Base-by-base conservation (phyloP, 106 monocot genomes). In the Gastrodia elata region DNA sequence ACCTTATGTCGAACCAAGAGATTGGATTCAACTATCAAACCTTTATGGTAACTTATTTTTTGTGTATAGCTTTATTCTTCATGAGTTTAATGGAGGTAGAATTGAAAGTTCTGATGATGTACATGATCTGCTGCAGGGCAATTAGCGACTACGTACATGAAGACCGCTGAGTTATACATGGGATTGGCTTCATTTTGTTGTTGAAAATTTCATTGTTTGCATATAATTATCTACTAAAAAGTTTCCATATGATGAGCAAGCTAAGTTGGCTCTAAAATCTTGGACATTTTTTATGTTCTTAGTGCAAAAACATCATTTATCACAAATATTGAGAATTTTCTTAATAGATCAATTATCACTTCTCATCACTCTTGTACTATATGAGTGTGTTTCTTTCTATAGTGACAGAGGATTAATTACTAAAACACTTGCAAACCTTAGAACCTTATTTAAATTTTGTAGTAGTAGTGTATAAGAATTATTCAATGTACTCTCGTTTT, bases 1-100 rank as follows among this genome's bases (percentile, higher is more conserved):
- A 82, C 14, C 75, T 80, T 74, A 76, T 58, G 26, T 84, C 79
- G 77, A 84, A 61, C 39, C 82, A 83, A 65, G 84, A 82, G 38
- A 20, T 34, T 52, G 67, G 67, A 18, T 79, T 75, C 68, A 81
- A 81, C 39, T 81, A 83, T 48, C 83, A 79, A 32, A 36, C 43
- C 75, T 84, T 24, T 69, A 79, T 55, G 86, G 86, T 84, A 74
- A 27, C 58, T 15, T 52, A n/a, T n/a, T n/a, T n/a, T n/a, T n/a
- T n/a, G 14, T 35, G 27, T 67, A 67, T 3, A 37, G 13, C 1
- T 35, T 67, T 8, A 37, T 5, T 30, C 14, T 67, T 18, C 36
- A 37, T 34, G 67, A 1, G n/a, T 37, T 44, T 44, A 44, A 44
- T 52, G 52, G n/a, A 6, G 2, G 4, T 35, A 35, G 20, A 37